phyloP scores from a whole-genome alignment of 345 rosid genomes.

The Camelina sativa region DNA sequence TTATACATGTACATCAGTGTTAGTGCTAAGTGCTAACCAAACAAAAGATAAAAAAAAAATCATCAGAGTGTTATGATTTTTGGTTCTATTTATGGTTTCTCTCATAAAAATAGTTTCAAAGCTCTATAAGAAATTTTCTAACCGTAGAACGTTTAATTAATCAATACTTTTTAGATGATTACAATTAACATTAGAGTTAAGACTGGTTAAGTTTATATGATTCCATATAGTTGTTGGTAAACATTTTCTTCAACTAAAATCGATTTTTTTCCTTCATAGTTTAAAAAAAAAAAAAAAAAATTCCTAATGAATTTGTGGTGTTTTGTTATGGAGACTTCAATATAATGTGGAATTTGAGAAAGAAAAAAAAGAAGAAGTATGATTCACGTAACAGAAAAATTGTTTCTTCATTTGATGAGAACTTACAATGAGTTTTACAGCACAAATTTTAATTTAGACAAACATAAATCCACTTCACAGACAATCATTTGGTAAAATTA shows the following conservation, averaged over 20 bases:
- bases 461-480: conserved; percentile 36
- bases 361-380: not conserved
- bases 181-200: not conserved
- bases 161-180: not conserved
- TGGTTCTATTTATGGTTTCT: not conserved
- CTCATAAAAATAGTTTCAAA: not conserved
- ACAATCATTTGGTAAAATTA: conserved; percentile 29
- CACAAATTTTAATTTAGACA: conserved; percentile 20
- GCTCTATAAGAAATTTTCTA: not conserved
- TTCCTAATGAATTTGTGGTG: not conserved
- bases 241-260: not conserved
- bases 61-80: not conserved
- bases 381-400: conserved; percentile 37
- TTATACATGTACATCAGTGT: not conserved
- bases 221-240: not conserved
- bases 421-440: conserved; percentile 39
- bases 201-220: not conserved
- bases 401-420: conserved; percentile 39
- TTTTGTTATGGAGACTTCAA: not conserved
- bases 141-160: not conserved
- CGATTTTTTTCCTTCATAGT: too few relatives aligned
- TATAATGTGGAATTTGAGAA: not conserved
- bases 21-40: not conserved
- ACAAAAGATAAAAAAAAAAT: not conserved
- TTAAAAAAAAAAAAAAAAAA: too few relatives aligned